Base-by-base conservation (phyloP, 805 yeast species). In the Priceomyces fermenticarens region DNA sequence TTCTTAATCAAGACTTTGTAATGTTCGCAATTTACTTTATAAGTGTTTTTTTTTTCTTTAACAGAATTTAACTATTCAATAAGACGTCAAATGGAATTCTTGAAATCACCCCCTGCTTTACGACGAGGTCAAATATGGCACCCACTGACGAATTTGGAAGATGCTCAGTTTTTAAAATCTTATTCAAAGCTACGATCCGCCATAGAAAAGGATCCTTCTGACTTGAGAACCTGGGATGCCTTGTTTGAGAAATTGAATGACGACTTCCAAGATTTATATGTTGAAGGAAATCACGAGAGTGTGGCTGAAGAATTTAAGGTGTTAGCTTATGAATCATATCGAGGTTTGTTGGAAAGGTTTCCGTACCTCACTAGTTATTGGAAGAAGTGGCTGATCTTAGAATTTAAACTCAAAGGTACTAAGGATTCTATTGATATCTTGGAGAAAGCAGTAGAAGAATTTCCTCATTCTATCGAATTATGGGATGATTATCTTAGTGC, bases 401-500 rank as follows among this genome's bases (percentile, higher is more conserved):
- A 73, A 42, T 80, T 74, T 46, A 79, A 81, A 46, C 43, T 81
- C 30, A 70, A 71, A 47, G 89, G 88, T 0, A 54, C 75, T 2
- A 66, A 71, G 2, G 67, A 67, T 1, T 79, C 86, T 2, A 60
- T 81, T 2, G 55, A 57, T 3, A 60, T 76, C 0, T 51, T 83
- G 33, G 62, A 65, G 39, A 53, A 60, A 27, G 69, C 81, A 0
- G 70, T 81, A 4, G 65, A 63, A 5, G 60, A 65, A 0, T 79
- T 75, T 46, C 86, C 87, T 2, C 63, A 66, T 28, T 79, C 85
- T 4, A 47, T 83, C n/a, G 85, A 79, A 10, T 60, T 85, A 1
- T 85, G 91, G 91, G 52, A 70, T 1, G 89, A 84, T 48, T 84
- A 81, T 54, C 49, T 84, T 38, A 72, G 72, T 28, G 79, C 84